Evolutionary conservation across 176 grass and related monocot species (phyloP).

Genomic region (Paspalum vaginatum): DNA sequence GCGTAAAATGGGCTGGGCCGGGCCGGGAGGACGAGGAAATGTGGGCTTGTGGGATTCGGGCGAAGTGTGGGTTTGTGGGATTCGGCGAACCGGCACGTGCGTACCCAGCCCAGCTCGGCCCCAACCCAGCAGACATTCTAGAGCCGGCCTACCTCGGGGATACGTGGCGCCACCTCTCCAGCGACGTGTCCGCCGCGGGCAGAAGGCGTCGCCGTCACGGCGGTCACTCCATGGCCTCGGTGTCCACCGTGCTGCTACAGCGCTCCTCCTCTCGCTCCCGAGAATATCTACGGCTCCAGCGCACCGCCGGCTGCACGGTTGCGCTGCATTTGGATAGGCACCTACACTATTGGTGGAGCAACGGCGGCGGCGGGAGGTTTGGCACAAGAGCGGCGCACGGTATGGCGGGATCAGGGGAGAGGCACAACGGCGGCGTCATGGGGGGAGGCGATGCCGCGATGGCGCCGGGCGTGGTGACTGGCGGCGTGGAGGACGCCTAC

Average conservation of each 20-base stretch:
- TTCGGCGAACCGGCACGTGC: neutral
- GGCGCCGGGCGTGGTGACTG: slow-evolving; percentile 28
- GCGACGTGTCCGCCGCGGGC: slow-evolving; percentile 41
- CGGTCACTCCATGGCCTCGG: slow-evolving; percentile 25
- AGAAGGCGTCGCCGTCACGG: slow-evolving; percentile 28
- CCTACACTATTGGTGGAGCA: neutral
- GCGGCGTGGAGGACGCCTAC: slow-evolving; percentile 60
- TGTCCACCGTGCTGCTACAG: slow-evolving; percentile 34
- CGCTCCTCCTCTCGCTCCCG: slow-evolving; percentile 16
- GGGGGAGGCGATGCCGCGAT: neutral
- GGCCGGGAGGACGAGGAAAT: neutral
- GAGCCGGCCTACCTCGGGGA: slow-evolving; percentile 32
- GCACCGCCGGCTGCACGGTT: neutral
- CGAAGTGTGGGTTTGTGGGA: too few species aligned
- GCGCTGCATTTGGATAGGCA: slow-evolving; percentile 5
- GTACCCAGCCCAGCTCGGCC: neutral
- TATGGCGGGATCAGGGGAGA: slow-evolving; percentile 44
- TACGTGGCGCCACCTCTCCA: slow-evolving; percentile 44
- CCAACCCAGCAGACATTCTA: slow-evolving; percentile 9
- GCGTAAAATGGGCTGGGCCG: neutral
- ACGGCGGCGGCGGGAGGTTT: neutral
- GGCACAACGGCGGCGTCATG: slow-evolving; percentile 24
- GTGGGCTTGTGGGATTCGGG: neutral
- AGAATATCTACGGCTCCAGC: slow-evolving; percentile 35
- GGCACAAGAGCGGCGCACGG: slow-evolving; percentile 34